These are phyloP conservation scores for Chlamydomonas applanata DNA, from an alignment of 139 green algal genomes.

Conservation along the genomic window DNA sequence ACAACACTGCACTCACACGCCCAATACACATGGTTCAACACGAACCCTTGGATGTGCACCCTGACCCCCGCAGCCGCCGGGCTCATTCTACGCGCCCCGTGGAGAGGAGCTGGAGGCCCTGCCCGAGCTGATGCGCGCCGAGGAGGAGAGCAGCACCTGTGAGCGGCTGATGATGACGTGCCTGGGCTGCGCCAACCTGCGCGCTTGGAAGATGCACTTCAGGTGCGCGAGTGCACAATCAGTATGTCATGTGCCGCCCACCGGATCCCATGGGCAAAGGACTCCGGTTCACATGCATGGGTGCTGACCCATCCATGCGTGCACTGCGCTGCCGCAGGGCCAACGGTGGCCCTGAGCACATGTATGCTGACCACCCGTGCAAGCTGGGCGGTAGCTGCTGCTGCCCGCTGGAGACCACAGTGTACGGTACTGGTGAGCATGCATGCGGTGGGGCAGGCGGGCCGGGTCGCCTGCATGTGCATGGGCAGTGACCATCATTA, in stretches of 20 bases:
- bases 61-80: too few species aligned
- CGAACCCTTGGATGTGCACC: neutral
- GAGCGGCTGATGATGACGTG: neutral
- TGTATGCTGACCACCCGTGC: conserved; percentile 15
- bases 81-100: neutral
- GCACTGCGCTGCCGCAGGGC: too few species aligned
- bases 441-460: too few species aligned
- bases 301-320: too few species aligned
- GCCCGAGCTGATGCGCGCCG: conserved; percentile 13
- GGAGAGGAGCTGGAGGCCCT: conserved; percentile 19
- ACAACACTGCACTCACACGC: too few species aligned
- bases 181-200: conserved; percentile 17
- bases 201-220: conserved; percentile 18
- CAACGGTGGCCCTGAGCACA: neutral
- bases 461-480: too few species aligned
- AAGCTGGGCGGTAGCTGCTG: conserved; percentile 22
- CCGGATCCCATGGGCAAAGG: too few species aligned
- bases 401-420: conserved; percentile 21
- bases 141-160: conserved; percentile 15
- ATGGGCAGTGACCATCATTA: too few species aligned
- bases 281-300: too few species aligned
- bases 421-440: conserved; percentile 10
- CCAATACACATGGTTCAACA: too few species aligned
- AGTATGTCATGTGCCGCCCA: too few species aligned
- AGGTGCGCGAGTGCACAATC: too few species aligned